phyloP scores from a whole-genome alignment of 2,329 filamentous ascomycete species.

The Tolypocladium ovalisporum region DNA sequence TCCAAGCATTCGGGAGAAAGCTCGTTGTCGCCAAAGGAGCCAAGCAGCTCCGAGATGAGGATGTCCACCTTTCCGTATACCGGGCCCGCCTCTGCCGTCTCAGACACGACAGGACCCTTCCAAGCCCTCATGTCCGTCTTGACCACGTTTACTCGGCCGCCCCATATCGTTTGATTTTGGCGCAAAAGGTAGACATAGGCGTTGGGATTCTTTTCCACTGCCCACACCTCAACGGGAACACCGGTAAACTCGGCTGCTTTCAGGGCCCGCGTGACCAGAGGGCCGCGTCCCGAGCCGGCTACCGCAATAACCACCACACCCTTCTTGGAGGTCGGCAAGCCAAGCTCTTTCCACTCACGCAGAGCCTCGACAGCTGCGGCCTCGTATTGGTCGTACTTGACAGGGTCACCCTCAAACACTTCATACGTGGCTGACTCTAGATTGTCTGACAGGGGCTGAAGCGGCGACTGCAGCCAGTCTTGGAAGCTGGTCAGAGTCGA shows the following conservation, averaged over 20 bases:
- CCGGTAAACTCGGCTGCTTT: slow-evolving; percentile 67
- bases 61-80: slow-evolving; percentile 71
- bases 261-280: slow-evolving; percentile 78
- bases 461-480: slow-evolving; percentile 88
- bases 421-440: slow-evolving; percentile 96
- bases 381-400: slow-evolving; percentile 97
- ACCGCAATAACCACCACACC: slow-evolving; percentile 78
- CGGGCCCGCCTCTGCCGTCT: slow-evolving; percentile 29
- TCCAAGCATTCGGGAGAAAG: slow-evolving; percentile 93
- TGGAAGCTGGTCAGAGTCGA: slow-evolving; percentile 54
- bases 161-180: slow-evolving; percentile 78
- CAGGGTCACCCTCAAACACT: slow-evolving; percentile 94
- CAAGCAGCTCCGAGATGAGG: slow-evolving; percentile 83
- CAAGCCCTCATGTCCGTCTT: slow-evolving; percentile 97
- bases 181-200: slow-evolving; percentile 86
- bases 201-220: slow-evolving; percentile 96
- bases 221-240: slow-evolving; percentile 77
- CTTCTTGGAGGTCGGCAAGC: slow-evolving; percentile 60
- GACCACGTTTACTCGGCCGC: slow-evolving; percentile 68
- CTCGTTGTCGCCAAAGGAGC: slow-evolving; percentile 95
- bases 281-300: slow-evolving; percentile 85
- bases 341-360: slow-evolving; percentile 61
- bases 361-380: slow-evolving; percentile 71
- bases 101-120: slow-evolving; percentile 61
- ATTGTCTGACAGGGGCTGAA: slow-evolving; percentile 93